phyloP scores from a whole-genome alignment of 176 grass and related monocot species.

The Lolium perenne region DNA sequence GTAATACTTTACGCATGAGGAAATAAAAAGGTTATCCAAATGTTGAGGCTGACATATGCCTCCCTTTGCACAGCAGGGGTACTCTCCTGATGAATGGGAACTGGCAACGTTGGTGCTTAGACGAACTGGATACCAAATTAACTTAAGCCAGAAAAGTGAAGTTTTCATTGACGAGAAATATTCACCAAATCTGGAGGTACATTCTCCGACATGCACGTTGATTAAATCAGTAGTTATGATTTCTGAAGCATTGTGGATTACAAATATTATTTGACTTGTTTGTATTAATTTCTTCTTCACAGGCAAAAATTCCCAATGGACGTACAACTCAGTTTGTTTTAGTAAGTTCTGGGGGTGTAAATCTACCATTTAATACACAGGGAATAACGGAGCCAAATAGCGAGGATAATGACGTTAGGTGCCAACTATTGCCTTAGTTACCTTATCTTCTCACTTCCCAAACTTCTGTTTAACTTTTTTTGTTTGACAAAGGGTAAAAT shows the following conservation, averaged over 20 bases:
- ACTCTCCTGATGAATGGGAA: conserved; percentile 74
- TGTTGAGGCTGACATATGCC: conserved; percentile 2
- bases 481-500: conserved; percentile 52
- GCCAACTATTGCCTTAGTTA: not conserved
- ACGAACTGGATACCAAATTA: conserved; percentile 65
- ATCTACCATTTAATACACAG: conserved; percentile 70
- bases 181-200: conserved; percentile 67
- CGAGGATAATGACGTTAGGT: conserved; percentile 72
- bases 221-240: not conserved
- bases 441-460: not conserved
- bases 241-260: not conserved
- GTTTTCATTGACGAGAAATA: conserved; percentile 81
- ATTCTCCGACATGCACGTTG: conserved; percentile 24
- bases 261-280: conserved; percentile 36
- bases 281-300: conserved; percentile 38
- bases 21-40: not conserved
- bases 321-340: conserved; percentile 83
- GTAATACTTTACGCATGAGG: not conserved
- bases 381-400: conserved; percentile 50
- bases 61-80: conserved; percentile 36
- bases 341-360: conserved; percentile 61
- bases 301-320: conserved; percentile 92
- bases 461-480: not conserved
- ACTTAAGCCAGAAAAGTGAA: conserved; percentile 39
- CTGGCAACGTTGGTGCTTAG: conserved; percentile 54